These are phyloP conservation scores for Sequoia sempervirens DNA, from an alignment of 75 land plant species.

Conservation along the genomic window DNA sequence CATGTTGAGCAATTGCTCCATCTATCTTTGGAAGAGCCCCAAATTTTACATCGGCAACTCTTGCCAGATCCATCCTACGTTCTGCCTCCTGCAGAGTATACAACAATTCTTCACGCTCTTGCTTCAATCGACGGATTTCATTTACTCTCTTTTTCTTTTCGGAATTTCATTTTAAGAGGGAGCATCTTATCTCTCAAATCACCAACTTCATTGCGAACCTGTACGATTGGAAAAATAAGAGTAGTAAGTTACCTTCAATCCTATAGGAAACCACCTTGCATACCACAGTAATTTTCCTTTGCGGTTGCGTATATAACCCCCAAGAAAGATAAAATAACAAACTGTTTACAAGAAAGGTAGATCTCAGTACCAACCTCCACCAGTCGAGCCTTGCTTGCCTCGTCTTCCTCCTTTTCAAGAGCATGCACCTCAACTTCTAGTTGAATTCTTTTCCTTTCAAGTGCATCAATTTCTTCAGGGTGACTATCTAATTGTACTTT, in stretches of 20 bases:
- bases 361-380: too few species aligned
- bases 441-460: too few species aligned
- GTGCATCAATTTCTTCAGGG: too few species aligned
- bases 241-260: not conserved
- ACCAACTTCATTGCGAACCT: conserved; percentile 61
- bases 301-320: not conserved
- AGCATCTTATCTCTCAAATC: conserved; percentile 74
- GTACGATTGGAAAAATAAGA: not conserved
- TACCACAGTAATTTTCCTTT: not conserved
- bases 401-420: too few species aligned
- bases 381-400: too few species aligned
- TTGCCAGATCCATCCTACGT: conserved; percentile 72
- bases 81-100: conserved; percentile 72
- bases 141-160: conserved; percentile 87
- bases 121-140: conserved; percentile 69
- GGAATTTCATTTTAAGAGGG: conserved; percentile 83
- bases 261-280: not conserved
- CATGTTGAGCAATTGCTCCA: conserved; percentile 56
- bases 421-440: too few species aligned
- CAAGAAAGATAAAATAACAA: not conserved
- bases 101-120: conserved; percentile 68
- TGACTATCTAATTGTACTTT: too few species aligned
- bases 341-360: not conserved
- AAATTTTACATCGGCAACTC: conserved; percentile 73
- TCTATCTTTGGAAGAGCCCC: conserved; percentile 89